Evolutionary conservation across 179 eudicot species (phyloP).

Genomic region (Spergularia azorica): DNA sequence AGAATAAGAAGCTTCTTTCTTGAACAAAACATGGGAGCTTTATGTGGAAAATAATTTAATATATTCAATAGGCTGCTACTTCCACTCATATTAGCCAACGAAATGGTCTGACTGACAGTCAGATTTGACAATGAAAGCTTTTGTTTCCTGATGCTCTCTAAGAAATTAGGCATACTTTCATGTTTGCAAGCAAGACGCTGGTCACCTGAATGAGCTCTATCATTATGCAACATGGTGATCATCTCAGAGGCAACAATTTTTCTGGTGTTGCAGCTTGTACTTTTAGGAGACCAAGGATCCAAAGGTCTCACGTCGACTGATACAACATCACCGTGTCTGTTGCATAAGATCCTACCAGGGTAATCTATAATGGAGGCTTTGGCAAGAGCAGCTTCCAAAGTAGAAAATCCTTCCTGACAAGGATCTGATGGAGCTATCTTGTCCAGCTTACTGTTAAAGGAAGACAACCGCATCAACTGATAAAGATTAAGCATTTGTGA

Average conservation of each 20-base stretch:
- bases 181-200: slow-evolving; percentile 30
- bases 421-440: slow-evolving; percentile 15
- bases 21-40: slow-evolving; percentile 33
- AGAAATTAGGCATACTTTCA: slow-evolving; percentile 17
- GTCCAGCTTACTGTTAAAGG: slow-evolving; percentile 16
- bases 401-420: slow-evolving; percentile 7
- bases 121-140: slow-evolving; percentile 27
- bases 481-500: slow-evolving; percentile 21
- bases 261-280: slow-evolving; percentile 8
- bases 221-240: slow-evolving; percentile 18
- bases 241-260: slow-evolving; percentile 10
- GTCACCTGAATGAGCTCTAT: slow-evolving; percentile 20
- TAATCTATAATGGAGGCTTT: slow-evolving; percentile 15
- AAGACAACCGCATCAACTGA: slow-evolving; percentile 24
- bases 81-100: slow-evolving; percentile 30
- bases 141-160: slow-evolving; percentile 27
- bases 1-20: slow-evolving; percentile 84
- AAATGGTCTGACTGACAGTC: slow-evolving; percentile 30
- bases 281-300: slow-evolving; percentile 11
- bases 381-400: slow-evolving; percentile 23
- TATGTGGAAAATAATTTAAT: slow-evolving; percentile 40
- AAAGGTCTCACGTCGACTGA: background rate
- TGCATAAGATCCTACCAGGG: slow-evolving; percentile 17
- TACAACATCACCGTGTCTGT: slow-evolving; percentile 12
- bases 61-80: slow-evolving; percentile 31